Evolutionary conservation across 2,329 filamentous ascomycete genomes (phyloP), one percentile per base, ranked within the genome.

Genomic region (Cercospora sojina): DNA sequence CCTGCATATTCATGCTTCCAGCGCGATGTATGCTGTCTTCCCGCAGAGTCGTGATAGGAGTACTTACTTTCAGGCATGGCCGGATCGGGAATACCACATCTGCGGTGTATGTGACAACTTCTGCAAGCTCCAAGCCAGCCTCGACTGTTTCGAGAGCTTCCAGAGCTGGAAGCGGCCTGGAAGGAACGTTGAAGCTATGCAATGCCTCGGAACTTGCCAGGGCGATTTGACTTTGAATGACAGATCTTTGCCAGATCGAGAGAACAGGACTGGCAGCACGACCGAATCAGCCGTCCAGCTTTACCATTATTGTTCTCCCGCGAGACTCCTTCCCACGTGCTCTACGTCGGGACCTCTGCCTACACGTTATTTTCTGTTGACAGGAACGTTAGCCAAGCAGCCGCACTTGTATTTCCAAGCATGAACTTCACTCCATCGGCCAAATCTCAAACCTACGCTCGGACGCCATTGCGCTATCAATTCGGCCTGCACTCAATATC

Each of bases 241-340:
- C 47, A 53, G 47, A 53, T 53, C 47, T 16, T 53, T 53, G 47
- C 47, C 47, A 53, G 47, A 53, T 53, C 47, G 12, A 53, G 47
- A 53, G 20, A 25, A 3, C 9, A 6, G 5, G 35, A 41, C 23
- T 25, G 5, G 23, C 23, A 51, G 12, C 47, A 51, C 12, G 47
- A 53, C 20, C 10, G 20, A 23, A 7, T 5, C 47, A 53, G 12
- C 12, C 47, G 20, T 47, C 9, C n/a, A 47, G n/a, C 43, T 47
- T 47, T 18, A 47, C 43, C 7, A 10, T 18, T 10, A 10, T 23
- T 47, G 18, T 13, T 23, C 18, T 41, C 43, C 8, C 20, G 47
- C 47, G 20, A 25, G 18, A 25, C 1, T 13, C 20, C 47, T 51
- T 51, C 47, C 18, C 41, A 47, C 41, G 18, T 23, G n/a, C 10